These are phyloP conservation scores for Neonectria neomacrospora DNA, from an alignment of 2,329 filamentous ascomycete genomes.

Conservation along the genomic window DNA sequence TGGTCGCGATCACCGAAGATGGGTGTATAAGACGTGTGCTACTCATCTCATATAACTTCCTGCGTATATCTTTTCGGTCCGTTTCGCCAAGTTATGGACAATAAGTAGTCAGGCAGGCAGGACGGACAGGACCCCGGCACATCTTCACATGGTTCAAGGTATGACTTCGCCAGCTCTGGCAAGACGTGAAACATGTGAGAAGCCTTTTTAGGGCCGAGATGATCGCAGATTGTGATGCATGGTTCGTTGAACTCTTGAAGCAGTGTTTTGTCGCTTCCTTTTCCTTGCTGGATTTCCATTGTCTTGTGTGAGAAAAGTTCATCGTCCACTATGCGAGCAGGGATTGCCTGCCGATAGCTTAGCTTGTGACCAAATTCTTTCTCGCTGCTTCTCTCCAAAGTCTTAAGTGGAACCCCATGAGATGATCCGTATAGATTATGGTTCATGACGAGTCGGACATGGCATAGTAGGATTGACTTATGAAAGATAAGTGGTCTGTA, in stretches of 20 bases:
- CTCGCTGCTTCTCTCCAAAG: not conserved
- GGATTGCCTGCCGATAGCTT: not conserved
- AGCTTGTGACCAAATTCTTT: not conserved
- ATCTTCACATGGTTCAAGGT: not conserved
- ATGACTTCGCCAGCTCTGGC: conserved; percentile 1
- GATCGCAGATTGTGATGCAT: not conserved
- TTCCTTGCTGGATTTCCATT: not conserved
- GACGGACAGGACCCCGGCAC: conserved; percentile 13
- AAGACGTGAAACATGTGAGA: not conserved
- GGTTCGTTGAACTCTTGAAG: not conserved
- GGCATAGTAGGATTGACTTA: not conserved
- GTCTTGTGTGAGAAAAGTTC: conserved; percentile 6
- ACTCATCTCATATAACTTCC: too few species aligned
- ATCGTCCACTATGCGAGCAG: conserved; percentile 9
- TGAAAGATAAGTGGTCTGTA: not conserved
- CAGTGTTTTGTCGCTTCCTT: not conserved
- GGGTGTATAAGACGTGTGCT: not conserved
- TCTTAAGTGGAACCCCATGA: conserved; percentile 11
- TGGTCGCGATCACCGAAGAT: not conserved
- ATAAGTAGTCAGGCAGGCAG: conserved; percentile 25
- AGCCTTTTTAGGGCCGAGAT: not conserved
- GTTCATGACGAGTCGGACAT: conserved; percentile 24
- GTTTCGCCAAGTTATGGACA: not conserved
- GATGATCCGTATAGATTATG: conserved; percentile 18
- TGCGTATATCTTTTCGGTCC: too few species aligned